Evolutionary conservation across 176 grass and related monocot species (phyloP).

Genomic region (Leersia perrieri): DNA sequence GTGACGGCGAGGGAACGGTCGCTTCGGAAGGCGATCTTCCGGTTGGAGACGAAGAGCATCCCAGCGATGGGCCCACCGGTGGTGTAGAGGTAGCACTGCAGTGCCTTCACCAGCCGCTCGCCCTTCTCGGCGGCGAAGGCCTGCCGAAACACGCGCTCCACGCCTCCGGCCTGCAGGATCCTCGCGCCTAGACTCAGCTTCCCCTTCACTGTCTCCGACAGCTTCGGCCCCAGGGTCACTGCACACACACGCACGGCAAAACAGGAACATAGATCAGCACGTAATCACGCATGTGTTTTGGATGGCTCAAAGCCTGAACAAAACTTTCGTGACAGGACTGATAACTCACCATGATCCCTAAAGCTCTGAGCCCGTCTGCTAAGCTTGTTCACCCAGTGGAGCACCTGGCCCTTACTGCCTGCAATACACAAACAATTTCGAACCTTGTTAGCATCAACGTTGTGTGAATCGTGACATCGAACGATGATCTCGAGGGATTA

Average conservation of each 20-base stretch:
- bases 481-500: not conserved
- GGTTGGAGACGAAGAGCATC: slow-evolving; percentile 80
- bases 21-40: slow-evolving; percentile 83
- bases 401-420: slow-evolving; percentile 50
- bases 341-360: slow-evolving; percentile 54
- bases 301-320: too few relatives aligned
- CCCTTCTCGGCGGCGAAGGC: slow-evolving; percentile 58
- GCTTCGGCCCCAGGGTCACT: slow-evolving; percentile 70
- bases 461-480: not conserved
- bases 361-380: slow-evolving; percentile 52
- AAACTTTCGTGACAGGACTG: not conserved
- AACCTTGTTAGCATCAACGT: not conserved
- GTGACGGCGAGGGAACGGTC: slow-evolving; percentile 67
- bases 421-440: not conserved
- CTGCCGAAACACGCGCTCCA: slow-evolving; percentile 69
- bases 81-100: slow-evolving; percentile 93
- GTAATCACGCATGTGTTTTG: not conserved
- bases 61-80: slow-evolving; percentile 81
- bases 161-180: slow-evolving; percentile 73
- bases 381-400: slow-evolving; percentile 62
- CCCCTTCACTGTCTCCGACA: slow-evolving; percentile 77
- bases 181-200: slow-evolving; percentile 70
- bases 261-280: not conserved
- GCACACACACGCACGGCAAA: not conserved
- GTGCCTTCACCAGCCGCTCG: slow-evolving; percentile 60